Conservation (phyloP, 192 early-diverging fungal species). For the Podila horticola region DNA sequence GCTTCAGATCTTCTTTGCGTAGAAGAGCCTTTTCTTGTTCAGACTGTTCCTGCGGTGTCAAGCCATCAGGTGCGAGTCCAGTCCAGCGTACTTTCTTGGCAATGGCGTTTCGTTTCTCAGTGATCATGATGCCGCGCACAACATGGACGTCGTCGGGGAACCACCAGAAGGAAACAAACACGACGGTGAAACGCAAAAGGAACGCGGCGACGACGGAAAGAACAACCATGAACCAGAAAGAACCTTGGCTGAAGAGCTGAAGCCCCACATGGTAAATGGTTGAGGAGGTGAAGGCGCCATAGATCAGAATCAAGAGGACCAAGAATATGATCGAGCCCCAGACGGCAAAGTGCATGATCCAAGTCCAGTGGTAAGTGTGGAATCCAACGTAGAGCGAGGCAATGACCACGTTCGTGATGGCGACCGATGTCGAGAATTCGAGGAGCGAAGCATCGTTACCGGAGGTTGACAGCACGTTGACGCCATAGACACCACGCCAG, state of each 20-base stretch:
- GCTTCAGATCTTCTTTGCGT: conserved; percentile 29
- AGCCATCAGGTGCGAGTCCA: conserved; percentile 33
- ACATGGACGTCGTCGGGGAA: conserved; percentile 74
- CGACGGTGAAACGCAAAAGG: conserved; percentile 73
- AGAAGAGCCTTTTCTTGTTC: conserved; percentile 49
- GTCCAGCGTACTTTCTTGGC: conserved; percentile 28
- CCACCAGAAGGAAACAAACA: conserved; percentile 74
- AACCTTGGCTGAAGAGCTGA: conserved; percentile 68
- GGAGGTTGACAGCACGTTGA: conserved; percentile 14
- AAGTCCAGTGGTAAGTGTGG: conserved; percentile 90
- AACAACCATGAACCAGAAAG: conserved; percentile 81
- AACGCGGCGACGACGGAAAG: conserved; percentile 77
- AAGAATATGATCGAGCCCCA: conserved; percentile 72
- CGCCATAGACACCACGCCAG: conserved; percentile 71
- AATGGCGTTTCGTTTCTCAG: conserved; percentile 36
- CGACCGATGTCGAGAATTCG: conserved; percentile 84
- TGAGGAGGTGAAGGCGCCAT: conserved; percentile 65
- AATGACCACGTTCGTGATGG: conserved; percentile 79
- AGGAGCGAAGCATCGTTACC: conserved; percentile 55
- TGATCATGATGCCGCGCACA: conserved; percentile 63
- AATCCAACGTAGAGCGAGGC: conserved; percentile 85
- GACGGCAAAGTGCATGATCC: conserved; percentile 73
- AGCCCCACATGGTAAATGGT: conserved; percentile 77
- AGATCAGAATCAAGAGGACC: conserved; percentile 73
- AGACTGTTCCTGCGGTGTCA: conserved; percentile 27